Evolutionary conservation across 495 filamentous ascomycete species (phyloP).

Genomic region (Aspergillus carlsbadensis): DNA sequence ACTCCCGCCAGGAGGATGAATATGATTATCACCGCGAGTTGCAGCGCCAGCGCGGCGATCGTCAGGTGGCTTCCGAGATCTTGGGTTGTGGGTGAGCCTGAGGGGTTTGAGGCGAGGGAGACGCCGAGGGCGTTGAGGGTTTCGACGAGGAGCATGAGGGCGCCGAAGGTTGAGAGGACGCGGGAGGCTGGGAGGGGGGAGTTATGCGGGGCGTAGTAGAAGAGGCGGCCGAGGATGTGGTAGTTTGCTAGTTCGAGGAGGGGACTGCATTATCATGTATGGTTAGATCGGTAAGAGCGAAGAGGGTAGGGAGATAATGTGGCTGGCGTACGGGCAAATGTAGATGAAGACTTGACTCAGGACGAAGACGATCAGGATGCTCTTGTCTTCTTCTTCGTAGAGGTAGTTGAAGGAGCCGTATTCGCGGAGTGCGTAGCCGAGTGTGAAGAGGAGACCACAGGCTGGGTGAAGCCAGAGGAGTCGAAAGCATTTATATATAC

Average conservation of each 20-base stretch:
- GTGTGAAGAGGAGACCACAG: conserved; percentile 33
- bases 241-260: conserved; percentile 68
- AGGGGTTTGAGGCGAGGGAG: conserved; percentile 49
- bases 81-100: conserved; percentile 30
- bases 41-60: conserved; percentile 57
- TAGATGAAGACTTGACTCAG: conserved; percentile 52
- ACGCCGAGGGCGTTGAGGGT: conserved; percentile 60
- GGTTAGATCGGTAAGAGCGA: background rate
- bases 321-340: conserved; percentile 48
- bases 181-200: conserved; percentile 65
- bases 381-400: conserved; percentile 24
- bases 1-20: conserved; percentile 52
- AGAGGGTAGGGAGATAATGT: background rate
- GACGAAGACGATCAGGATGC: conserved; percentile 49
- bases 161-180: conserved; percentile 61
- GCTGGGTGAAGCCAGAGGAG: conserved; percentile 42
- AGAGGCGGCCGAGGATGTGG: conserved; percentile 62
- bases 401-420: conserved; percentile 32
- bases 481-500: conserved; percentile 32
- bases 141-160: conserved; percentile 59
- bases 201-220: conserved; percentile 68
- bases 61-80: conserved; percentile 50
- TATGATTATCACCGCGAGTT: conserved; percentile 51
- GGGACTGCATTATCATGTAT: conserved; percentile 41
- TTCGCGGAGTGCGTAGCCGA: conserved; percentile 52